A percentile compares a stretch with the other conserved stretches of the same genome.
Conservation (phyloP, 306 rosid species). For the Malus asiatica region DNA sequence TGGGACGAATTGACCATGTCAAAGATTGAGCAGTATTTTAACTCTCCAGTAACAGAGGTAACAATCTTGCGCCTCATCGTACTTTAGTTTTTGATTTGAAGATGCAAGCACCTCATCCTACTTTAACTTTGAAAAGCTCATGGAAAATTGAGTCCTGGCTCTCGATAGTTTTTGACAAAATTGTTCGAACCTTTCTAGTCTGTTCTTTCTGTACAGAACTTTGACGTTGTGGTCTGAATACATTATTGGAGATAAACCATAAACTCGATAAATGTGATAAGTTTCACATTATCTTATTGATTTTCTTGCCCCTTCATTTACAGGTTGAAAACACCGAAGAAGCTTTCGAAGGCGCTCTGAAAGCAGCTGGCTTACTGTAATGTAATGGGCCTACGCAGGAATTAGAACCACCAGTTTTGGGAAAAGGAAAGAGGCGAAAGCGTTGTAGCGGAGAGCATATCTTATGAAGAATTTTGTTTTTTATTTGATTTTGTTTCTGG, state of each 20-base stretch:
- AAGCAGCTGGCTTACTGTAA: constrained; percentile 49
- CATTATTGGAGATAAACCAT: neutral
- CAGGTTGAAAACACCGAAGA: constrained; percentile 35
- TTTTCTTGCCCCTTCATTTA: neutral
- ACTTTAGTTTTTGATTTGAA: too few relatives aligned
- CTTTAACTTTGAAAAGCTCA: neutral
- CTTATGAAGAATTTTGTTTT: neutral
- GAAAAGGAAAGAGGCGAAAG: neutral
- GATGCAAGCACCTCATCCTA: too few relatives aligned
- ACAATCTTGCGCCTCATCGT: neutral
- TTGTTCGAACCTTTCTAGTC: neutral
- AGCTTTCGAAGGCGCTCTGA: constrained; percentile 49
- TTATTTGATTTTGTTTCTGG: neutral
- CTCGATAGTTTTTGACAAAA: neutral
- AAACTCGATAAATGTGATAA: neutral
- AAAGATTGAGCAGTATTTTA: constrained; percentile 25
- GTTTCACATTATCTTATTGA: neutral
- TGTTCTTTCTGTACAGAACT: neutral
- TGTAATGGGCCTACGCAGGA: neutral
- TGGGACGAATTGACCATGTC: constrained; percentile 14
- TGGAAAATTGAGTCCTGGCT: neutral
- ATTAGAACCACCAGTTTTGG: neutral
- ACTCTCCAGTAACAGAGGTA: constrained; percentile 15
- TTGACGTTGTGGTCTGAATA: neutral
- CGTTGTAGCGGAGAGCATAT: neutral